Conservation (phyloP, 495 filamentous ascomycete species). For the Aspergillus kassunensis region DNA sequence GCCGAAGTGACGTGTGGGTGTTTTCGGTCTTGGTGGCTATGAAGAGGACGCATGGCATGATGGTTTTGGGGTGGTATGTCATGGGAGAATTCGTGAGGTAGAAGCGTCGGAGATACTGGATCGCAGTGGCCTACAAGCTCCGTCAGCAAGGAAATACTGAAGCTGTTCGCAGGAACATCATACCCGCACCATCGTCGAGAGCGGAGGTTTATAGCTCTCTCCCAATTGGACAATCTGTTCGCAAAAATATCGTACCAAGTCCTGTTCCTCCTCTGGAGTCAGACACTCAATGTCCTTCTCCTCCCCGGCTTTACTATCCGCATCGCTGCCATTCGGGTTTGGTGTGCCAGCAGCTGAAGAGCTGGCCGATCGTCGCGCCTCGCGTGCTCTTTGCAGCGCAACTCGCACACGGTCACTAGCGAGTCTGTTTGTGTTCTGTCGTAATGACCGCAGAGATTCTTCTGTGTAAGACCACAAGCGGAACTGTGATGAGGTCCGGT, state of each 20-base stretch:
- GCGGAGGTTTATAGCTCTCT: conserved; percentile 70
- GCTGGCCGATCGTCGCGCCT: conserved; percentile 33
- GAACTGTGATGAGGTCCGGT: conserved; percentile 87
- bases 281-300: conserved; percentile 64
- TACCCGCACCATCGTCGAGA: conserved; percentile 77
- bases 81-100: conserved; percentile 91
- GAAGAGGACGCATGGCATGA: conserved; percentile 83
- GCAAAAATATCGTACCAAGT: conserved; percentile 76
- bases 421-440: conserved; percentile 68
- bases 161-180: background rate
- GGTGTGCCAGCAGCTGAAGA: conserved; percentile 40
- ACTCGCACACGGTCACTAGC: conserved; percentile 68
- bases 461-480: conserved; percentile 91
- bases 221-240: conserved; percentile 69
- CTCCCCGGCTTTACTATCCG: conserved; percentile 24
- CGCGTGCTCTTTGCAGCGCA: conserved; percentile 50
- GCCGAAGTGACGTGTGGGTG: conserved; percentile 65
- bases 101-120: conserved; percentile 89
- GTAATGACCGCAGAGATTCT: conserved; percentile 60
- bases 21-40: conserved; percentile 90
- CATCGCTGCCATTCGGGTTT: conserved; percentile 29
- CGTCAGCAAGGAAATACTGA: no score
- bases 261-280: conserved; percentile 75
- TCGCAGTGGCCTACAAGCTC: conserved; percentile 89
- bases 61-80: conserved; percentile 86